Conservation (phyloP, 345 rosid species). For the Citrus unshiu region DNA sequence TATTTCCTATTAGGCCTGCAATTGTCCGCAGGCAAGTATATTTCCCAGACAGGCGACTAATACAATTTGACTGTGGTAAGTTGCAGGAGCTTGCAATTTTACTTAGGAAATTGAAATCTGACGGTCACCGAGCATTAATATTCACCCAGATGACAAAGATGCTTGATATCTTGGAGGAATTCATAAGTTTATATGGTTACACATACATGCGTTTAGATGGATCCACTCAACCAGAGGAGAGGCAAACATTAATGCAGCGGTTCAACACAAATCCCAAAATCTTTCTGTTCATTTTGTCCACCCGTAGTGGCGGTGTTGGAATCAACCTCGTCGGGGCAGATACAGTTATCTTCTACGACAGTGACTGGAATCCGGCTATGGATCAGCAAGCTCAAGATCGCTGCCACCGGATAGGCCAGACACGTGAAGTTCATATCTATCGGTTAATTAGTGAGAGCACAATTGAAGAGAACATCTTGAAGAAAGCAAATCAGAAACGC, state of each 20-base stretch:
- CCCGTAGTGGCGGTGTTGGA: slow-evolving; percentile 99
- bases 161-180: slow-evolving; percentile 98
- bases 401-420: slow-evolving; percentile 99
- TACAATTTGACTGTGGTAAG: slow-evolving; percentile 99
- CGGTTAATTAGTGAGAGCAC: slow-evolving; percentile 97
- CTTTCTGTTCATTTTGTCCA: slow-evolving; percentile 94
- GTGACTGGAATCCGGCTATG: slow-evolving; percentile 99
- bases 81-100: slow-evolving; percentile 91
- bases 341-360: slow-evolving; percentile 98
- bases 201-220: slow-evolving; percentile 99
- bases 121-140: slow-evolving; percentile 94
- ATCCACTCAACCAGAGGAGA: slow-evolving; percentile 98
- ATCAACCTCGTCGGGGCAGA: slow-evolving; percentile 99
- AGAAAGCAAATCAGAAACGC: slow-evolving; percentile 99
- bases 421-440: slow-evolving; percentile 96
- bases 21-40: slow-evolving; percentile 92
- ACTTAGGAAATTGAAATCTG: slow-evolving; percentile 85
- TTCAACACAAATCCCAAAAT: slow-evolving; percentile 97
- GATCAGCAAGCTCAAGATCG: slow-evolving; percentile 99
- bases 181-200: slow-evolving; percentile 92
- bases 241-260: slow-evolving; percentile 99
- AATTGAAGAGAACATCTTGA: slow-evolving; percentile 95
- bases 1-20: slow-evolving; percentile 90
- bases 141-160: slow-evolving; percentile 99
- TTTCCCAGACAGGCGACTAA: slow-evolving; percentile 96